A percentile compares a stretch with the other conserved stretches of the same genome.
Conservation (phyloP, 2,329 filamentous ascomycete genomes). For the Biscogniauxia sp. region DNA sequence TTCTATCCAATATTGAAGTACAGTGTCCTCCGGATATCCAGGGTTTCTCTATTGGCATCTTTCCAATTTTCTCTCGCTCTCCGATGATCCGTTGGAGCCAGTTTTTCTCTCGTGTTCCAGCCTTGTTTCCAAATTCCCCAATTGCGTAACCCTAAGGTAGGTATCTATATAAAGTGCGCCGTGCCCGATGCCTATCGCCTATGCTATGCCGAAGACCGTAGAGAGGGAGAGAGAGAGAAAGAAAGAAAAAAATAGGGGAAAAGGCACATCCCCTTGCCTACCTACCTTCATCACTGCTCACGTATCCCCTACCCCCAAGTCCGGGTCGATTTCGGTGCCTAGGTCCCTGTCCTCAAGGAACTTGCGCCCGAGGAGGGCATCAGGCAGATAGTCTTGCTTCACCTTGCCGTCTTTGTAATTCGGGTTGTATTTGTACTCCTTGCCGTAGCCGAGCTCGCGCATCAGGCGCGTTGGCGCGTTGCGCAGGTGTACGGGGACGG, state of each 20-base stretch:
- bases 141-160: too few species aligned
- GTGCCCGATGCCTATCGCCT: neutral
- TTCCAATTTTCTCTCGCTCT: too few species aligned
- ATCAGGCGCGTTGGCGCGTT: slow-evolving; percentile 92
- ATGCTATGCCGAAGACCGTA: neutral
- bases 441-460: slow-evolving; percentile 88
- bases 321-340: slow-evolving; percentile 73
- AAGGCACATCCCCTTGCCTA: neutral
- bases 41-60: too few species aligned
- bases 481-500: slow-evolving; percentile 81
- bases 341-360: slow-evolving; percentile 82
- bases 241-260: too few species aligned
- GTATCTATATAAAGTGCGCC: too few species aligned
- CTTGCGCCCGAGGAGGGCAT: slow-evolving; percentile 62
- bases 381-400: slow-evolving; percentile 86
- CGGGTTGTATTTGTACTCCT: slow-evolving; percentile 95
- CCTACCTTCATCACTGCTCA: slow-evolving; percentile 3
- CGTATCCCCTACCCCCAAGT: slow-evolving; percentile 46
- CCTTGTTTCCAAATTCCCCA: too few species aligned
- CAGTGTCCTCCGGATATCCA: too few species aligned
- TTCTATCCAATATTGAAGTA: too few species aligned
- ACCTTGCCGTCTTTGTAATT: slow-evolving; percentile 82
- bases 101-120: too few species aligned
- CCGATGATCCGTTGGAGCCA: too few species aligned
- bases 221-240: too few species aligned